Conservation (phyloP, 1,284 basidiomycete species). For the Puccinia horiana region DNA sequence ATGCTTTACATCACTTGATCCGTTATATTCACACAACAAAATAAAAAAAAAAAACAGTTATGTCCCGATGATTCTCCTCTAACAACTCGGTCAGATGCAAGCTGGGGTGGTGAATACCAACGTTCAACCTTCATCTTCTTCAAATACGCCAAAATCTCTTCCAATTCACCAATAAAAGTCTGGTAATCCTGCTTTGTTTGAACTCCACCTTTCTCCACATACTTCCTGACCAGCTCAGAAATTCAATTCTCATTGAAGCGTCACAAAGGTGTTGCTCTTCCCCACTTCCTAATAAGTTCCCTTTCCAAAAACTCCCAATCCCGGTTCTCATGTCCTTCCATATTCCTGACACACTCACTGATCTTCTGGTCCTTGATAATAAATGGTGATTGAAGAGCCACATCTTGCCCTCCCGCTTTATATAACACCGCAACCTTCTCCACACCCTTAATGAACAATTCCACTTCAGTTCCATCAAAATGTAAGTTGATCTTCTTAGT, state of each 20-base stretch:
- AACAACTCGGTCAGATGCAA: background rate
- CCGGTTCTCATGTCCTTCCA: background rate
- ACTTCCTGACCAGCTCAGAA: too few species aligned
- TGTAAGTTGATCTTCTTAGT: too few species aligned
- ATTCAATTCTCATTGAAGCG: background rate
- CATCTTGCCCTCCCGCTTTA: background rate
- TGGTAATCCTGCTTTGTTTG: background rate
- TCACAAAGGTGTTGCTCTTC: background rate
- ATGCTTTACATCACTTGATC: background rate
- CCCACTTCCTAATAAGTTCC: constrained; percentile 3
- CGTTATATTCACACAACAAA: background rate
- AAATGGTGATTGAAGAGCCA: background rate
- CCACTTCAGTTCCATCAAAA: background rate
- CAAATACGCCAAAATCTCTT: background rate
- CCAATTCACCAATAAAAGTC: background rate
- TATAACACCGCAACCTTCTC: background rate
- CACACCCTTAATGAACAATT: background rate
- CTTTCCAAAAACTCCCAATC: background rate
- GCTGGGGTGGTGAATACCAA: background rate
- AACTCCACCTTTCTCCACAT: too few species aligned
- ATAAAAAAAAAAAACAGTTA: background rate
- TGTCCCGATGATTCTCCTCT: background rate
- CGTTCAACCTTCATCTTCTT: background rate
- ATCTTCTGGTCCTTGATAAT: background rate
- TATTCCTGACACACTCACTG: background rate